Conservation (phyloP, 2,329 filamentous ascomycete genomes). For the Fusarium sp. region DNA sequence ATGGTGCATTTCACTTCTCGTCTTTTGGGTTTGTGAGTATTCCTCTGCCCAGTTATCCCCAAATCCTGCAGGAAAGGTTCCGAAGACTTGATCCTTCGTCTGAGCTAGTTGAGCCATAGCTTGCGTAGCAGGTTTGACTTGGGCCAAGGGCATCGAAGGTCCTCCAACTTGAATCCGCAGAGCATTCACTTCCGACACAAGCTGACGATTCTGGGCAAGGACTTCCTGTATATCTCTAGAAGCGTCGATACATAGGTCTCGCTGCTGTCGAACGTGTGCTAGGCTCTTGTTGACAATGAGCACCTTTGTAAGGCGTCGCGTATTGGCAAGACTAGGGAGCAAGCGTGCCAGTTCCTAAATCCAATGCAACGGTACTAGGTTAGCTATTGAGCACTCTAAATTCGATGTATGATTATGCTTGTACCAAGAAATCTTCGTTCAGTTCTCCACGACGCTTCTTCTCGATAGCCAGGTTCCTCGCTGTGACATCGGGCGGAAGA, state of each 20-base stretch:
- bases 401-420: rapidly evolving
- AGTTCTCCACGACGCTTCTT: constrained; percentile 22
- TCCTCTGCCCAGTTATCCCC: constrained; percentile 18
- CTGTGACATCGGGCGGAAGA: constrained; percentile 21
- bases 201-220: not conserved
- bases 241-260: not conserved
- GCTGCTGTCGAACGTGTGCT: constrained; percentile 20
- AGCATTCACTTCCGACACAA: constrained; percentile 15
- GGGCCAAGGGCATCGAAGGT: not conserved
- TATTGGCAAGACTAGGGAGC: constrained; percentile 6
- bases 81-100: constrained; percentile 19
- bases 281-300: constrained; percentile 27
- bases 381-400: not conserved
- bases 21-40: not conserved
- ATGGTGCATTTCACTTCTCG: not conserved
- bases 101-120: constrained; percentile 22
- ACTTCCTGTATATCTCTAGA: constrained; percentile 14
- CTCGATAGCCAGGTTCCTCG: constrained; percentile 26
- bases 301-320: constrained; percentile 24
- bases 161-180: constrained; percentile 14
- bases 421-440: constrained; percentile 28
- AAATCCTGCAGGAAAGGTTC: constrained; percentile 4
- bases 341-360: constrained; percentile 21
- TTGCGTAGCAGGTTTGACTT: constrained; percentile 11
- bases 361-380: not conserved